These are phyloP conservation scores for Aspergillus olivimuriae DNA, from an alignment of 495 filamentous ascomycete species.

Conservation along the genomic window DNA sequence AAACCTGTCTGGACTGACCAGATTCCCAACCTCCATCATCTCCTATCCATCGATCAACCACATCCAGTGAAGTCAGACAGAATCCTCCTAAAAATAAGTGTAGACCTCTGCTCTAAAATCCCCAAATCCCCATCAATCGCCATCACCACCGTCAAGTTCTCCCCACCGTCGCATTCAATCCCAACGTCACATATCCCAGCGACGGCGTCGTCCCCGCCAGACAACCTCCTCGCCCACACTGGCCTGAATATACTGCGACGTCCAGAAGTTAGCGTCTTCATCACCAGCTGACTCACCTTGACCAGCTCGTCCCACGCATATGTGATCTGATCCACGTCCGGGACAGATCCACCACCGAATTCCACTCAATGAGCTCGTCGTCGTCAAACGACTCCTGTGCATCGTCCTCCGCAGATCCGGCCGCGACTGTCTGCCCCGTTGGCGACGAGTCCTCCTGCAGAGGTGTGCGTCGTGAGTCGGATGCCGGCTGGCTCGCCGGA, in stretches of 20 bases:
- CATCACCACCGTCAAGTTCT: neutral
- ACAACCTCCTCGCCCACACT: constrained; percentile 4
- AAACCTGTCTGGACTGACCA: too few relatives aligned
- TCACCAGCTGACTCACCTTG: constrained; percentile 3
- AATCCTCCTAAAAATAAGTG: too few relatives aligned
- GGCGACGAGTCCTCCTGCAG: constrained; percentile 6
- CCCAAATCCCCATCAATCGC: neutral
- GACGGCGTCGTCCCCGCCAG: constrained; percentile 5
- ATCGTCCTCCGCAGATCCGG: constrained; percentile 4
- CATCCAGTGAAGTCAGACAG: too few relatives aligned
- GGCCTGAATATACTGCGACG: constrained; percentile 1
- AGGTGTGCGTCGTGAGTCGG: constrained; percentile 1
- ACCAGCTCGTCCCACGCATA: constrained; percentile 2
- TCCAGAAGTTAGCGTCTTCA: constrained; percentile 2
- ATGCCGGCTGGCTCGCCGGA: constrained; percentile 2
- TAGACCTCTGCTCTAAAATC: constrained; percentile 6
- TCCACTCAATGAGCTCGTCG: constrained; percentile 3
- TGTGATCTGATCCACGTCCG: constrained; percentile 3
- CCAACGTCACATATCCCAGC: constrained; percentile 2
- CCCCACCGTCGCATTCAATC: neutral
- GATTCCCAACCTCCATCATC: too few relatives aligned
- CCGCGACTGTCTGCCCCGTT: constrained; percentile 8
- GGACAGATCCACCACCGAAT: neutral
- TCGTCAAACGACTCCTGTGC: neutral
- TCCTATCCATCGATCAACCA: too few relatives aligned